Conservation (phyloP, 1,284 basidiomycete genomes). For the Microbotryum scabiosae region DNA sequence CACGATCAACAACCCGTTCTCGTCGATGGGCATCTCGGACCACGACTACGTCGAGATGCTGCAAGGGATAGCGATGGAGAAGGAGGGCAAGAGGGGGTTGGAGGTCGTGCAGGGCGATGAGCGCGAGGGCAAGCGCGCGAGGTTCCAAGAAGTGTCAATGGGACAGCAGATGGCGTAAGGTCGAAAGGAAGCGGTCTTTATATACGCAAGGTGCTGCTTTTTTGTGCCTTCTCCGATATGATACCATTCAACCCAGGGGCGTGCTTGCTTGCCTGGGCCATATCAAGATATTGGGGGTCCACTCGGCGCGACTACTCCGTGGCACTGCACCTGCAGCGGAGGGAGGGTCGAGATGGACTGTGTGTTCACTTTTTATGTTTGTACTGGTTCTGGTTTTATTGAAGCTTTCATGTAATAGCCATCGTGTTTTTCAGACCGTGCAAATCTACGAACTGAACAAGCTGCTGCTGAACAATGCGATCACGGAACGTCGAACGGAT, state of each 20-base stretch:
- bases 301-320: no score
- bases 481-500: no score
- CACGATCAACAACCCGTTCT: constrained; percentile 29
- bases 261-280: not conserved
- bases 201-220: not conserved
- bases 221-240: not conserved
- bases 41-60: constrained; percentile 29
- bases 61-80: constrained; percentile 28
- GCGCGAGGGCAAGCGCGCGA: constrained; percentile 7
- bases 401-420: no score
- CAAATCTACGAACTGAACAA: no score
- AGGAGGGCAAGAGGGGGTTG: constrained; percentile 27
- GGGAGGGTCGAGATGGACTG: no score
- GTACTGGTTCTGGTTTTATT: no score
- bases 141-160: constrained; percentile 19
- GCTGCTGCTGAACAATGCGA: no score
- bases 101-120: constrained; percentile 26
- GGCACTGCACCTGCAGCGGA: no score
- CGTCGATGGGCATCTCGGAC: constrained; percentile 27
- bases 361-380: no score
- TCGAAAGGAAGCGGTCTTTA: not conserved
- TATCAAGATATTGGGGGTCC: not conserved
- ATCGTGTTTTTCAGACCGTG: no score
- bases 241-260: not conserved
- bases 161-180: not conserved